phyloP scores from a whole-genome alignment of 2,329 filamentous ascomycete genomes.

The Fusarium subglutinans region DNA sequence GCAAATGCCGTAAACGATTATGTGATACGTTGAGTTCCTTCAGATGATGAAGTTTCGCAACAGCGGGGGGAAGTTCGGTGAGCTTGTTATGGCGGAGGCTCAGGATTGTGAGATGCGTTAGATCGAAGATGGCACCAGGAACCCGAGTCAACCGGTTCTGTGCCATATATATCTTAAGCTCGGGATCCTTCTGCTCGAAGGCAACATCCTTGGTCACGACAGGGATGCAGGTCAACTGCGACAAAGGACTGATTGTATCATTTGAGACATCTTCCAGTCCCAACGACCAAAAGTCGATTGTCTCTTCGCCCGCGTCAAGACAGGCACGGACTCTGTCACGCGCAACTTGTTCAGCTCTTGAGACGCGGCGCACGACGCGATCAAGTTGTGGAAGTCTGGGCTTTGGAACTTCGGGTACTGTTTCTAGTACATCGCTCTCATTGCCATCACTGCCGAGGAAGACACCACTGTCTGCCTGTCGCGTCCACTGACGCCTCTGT shows the following conservation, averaged over 20 bases:
- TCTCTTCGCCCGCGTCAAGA: slow-evolving; percentile 67
- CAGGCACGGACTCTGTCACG: slow-evolving; percentile 59
- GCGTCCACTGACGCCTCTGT: slow-evolving; percentile 62
- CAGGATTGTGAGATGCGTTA: slow-evolving; percentile 70
- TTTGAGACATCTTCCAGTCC: slow-evolving; percentile 64
- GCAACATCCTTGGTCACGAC: slow-evolving; percentile 64
- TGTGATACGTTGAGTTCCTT: slow-evolving; percentile 72
- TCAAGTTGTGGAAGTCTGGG: slow-evolving; percentile 53
- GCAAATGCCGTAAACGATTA: slow-evolving; percentile 69
- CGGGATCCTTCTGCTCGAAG: slow-evolving; percentile 67
- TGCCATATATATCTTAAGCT: slow-evolving; percentile 69
- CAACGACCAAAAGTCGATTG: slow-evolving; percentile 69
- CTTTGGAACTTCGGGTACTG: slow-evolving; percentile 44
- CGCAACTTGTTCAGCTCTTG: slow-evolving; percentile 56
- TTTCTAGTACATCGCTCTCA: slow-evolving; percentile 54
- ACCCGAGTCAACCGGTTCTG: slow-evolving; percentile 66
- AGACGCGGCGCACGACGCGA: slow-evolving; percentile 44
- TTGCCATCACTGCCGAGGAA: slow-evolving; percentile 71
- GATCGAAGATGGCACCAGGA: slow-evolving; percentile 68
- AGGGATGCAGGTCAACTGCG: slow-evolving; percentile 63
- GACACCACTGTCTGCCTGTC: slow-evolving; percentile 74
- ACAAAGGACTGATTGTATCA: slow-evolving; percentile 65
- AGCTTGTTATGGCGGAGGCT: slow-evolving; percentile 73
- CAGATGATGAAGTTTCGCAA: slow-evolving; percentile 67
- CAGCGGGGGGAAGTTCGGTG: slow-evolving; percentile 66